Percentiles rank a stretch among this genome's conserved stretches.
phyloP scores from a whole-genome alignment of 1,284 basidiomycete species.

The Apiotrichum brassicae region DNA sequence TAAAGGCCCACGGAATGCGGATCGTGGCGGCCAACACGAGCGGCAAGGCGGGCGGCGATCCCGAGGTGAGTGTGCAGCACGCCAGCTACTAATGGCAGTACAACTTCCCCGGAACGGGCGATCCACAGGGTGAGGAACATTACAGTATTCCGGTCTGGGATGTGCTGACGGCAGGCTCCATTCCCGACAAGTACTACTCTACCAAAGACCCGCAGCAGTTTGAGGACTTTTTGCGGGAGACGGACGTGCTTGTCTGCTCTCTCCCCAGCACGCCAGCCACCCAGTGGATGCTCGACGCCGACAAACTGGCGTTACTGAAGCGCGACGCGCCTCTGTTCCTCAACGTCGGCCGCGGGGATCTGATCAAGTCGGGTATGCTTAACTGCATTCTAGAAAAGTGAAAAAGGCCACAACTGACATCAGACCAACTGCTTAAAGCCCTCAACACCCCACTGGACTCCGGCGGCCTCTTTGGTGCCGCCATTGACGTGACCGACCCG shows the following conservation, averaged over 20 bases:
- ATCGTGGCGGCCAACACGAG: constrained; percentile 44
- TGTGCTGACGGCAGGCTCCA: constrained; percentile 15
- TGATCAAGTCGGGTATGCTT: constrained; percentile 29
- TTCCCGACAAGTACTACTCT: constrained; percentile 41
- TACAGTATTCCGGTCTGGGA: neutral
- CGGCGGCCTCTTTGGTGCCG: constrained; percentile 30
- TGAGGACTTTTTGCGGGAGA: constrained; percentile 35
- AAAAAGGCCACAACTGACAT: constrained; percentile 1
- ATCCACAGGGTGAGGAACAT: constrained; percentile 26
- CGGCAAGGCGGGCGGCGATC: constrained; percentile 29
- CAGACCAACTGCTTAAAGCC: constrained; percentile 32
- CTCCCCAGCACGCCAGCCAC: constrained; percentile 40
- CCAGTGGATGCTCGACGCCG: constrained; percentile 30
- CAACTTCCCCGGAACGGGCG: constrained; percentile 39
- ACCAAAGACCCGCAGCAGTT: constrained; percentile 31
- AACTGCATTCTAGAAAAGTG: neutral
- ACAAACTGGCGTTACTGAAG: constrained; percentile 28
- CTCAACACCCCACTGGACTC: constrained; percentile 15
- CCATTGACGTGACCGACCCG: constrained; percentile 43
- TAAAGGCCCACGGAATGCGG: constrained; percentile 35
- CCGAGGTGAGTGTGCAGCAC: constrained; percentile 30
- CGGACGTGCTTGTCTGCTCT: constrained; percentile 39
- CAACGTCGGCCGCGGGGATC: constrained; percentile 41
- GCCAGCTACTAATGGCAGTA: constrained; percentile 4
- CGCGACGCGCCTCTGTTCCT: constrained; percentile 32